Conservation (phyloP, 148 eudicot species). For the Camellia japonica region DNA sequence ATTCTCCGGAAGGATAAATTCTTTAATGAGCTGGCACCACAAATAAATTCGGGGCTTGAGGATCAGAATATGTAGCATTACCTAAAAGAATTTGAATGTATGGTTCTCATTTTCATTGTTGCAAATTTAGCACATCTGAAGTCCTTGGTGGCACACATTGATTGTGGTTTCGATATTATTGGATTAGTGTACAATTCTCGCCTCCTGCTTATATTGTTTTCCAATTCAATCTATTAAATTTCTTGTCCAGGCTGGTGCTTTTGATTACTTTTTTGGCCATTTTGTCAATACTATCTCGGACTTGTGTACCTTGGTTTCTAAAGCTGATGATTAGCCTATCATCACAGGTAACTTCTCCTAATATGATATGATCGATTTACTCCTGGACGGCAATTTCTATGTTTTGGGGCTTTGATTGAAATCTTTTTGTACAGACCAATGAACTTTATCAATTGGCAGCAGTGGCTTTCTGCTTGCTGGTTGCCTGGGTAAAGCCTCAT, state of each 20-base stretch:
- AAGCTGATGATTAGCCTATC: constrained; percentile 90
- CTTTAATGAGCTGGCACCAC: background rate
- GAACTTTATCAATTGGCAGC: constrained; percentile 97
- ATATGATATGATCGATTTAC: background rate
- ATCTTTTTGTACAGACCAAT: constrained; percentile 71
- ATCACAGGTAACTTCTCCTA: constrained; percentile 53
- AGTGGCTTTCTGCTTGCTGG: constrained; percentile 94
- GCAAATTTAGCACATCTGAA: background rate
- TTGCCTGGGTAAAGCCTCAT: constrained; percentile 82
- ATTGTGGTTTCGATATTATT: background rate
- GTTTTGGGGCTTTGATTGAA: constrained; percentile 3
- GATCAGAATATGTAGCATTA: background rate
- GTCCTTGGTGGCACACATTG: background rate
- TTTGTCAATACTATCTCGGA: constrained; percentile 63
- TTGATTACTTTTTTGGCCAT: constrained; percentile 67
- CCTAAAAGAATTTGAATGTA: background rate
- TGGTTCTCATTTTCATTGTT: background rate
- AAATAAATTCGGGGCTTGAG: background rate
- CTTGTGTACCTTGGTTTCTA: constrained; percentile 76
- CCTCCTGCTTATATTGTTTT: background rate
- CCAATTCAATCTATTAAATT: background rate
- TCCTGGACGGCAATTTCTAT: background rate
- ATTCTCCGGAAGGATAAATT: background rate
- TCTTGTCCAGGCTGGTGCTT: constrained; percentile 55
- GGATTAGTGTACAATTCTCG: background rate